Base-by-base conservation (phyloP, 177 flowering plant genomes). In the Tripterygium wilfordii region DNA sequence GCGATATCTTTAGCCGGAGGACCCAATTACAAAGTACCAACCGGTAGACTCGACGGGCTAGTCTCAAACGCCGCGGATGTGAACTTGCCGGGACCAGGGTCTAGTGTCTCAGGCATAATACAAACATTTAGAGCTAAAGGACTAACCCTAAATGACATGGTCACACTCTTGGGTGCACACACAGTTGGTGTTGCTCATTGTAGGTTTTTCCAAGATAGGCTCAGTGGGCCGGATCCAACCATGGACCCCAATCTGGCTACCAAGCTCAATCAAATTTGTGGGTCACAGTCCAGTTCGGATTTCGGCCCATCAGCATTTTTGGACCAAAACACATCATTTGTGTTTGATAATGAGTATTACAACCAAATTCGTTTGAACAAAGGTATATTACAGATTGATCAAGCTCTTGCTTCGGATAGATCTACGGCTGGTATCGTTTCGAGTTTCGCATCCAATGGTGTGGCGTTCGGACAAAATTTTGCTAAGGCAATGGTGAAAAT, bases 141-240 rank as follows among this genome's bases (percentile, higher is more conserved):
- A 10, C 10, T 71, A 2, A 48, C 54, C 5, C 24, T 28, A 0
- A 32, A 32, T 27, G 77, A 66, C 0, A 69, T 65, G 64, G 71
- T 62, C 22, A 42, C 57, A 7, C 72, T 72, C 20, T 44, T 66
- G 36, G 84, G 81, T 8, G 76, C 61, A 10, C 81, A 78, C 52
- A 64, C 75, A 0, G 66, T 76, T 35, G 81, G 81, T 1, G 55
- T 64, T 12, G 44, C 67, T 0, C 78, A 69, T 26, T 76, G 81
- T 28, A 32, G n/a, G 9, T 48, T 68, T 61, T 62, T 76, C 55
- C 33, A 39, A 14, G 57, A 57, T 19, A 59, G 78, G 20, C 67
- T 76, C 13, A 61, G 63, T 0, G 10, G n/a, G 2, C 57, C 66
- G 6, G 70, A 69, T 42, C 70, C 76, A 3, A 18, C 69, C n/a